Base-by-base conservation (phyloP, 2,329 filamentous ascomycete genomes). In the Lachnellula suecica region DNA sequence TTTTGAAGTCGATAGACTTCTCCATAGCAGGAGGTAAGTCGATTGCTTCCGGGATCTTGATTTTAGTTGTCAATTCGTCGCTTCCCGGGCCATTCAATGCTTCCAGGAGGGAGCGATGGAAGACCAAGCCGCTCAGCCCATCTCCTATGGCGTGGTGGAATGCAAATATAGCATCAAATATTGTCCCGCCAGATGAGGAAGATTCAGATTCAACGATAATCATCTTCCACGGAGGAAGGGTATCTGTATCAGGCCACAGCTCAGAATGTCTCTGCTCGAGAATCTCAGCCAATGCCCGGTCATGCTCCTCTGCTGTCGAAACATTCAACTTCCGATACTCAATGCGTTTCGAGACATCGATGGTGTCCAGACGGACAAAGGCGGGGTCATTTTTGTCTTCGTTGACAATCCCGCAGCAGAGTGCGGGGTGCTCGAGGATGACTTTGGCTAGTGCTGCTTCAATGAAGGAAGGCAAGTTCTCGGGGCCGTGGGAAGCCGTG, bases 61-160 rank as follows among this genome's bases (percentile, higher is more conserved):
- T 77, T 69, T 2, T 34, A 9, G 54, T 55, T 19, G 44, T 42
- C 4, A 51, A 44, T 10, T 48, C 27, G 51, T 44, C 4, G 52
- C 29, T 8, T 44, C 29, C 3, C 50, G 47, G 9, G 51, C 46
- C 40, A 51, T 71, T 72, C 2, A 83, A 66, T 4, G 76, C 71
- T 2, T 65, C 58, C 4, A 78, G 69, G 0, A 84, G 65, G 2
- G 70, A 66, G 25, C 70, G 64, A 54, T 84, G 81, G 56, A 84
- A 82, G 2, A 72, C 60, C 24, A 68, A 66, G 0, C 74, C 75
- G 56, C 75, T 74, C 11, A 72, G 68, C 1, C 81, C 81, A 56
- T 84, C 81, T 22, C 72, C 71, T 17, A 83, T 67, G 0, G 72
- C 70, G 57, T 84, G 81, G 54, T 84, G 81, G 29, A 70, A 78